Conservation (phyloP, 1,284 basidiomycete genomes). For the Cerrena zonata region DNA sequence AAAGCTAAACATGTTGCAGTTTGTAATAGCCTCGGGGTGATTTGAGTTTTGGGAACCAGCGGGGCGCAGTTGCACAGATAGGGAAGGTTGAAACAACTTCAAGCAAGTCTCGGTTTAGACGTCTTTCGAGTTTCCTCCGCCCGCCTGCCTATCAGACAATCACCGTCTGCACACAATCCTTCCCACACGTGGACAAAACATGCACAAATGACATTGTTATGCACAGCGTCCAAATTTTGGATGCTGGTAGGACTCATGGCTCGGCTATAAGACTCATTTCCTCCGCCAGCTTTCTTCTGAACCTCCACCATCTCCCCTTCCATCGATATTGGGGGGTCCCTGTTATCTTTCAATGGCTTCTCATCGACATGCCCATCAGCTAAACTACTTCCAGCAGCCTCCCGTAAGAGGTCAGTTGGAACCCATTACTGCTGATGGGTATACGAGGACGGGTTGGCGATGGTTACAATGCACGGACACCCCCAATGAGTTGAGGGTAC, state of each 20-base stretch:
- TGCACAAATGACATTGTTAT: conserved; percentile 2
- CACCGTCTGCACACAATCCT: too few relatives aligned
- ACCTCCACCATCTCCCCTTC: conserved; percentile 7
- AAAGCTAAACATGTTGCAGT: too few relatives aligned
- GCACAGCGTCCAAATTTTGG: conserved; percentile 4
- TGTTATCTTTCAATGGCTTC: conserved; percentile 14
- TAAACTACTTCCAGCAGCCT: conserved; percentile 53
- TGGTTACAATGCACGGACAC: conserved; percentile 72
- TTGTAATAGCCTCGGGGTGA: too few relatives aligned
- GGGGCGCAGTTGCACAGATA: too few relatives aligned
- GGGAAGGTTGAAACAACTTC: too few relatives aligned
- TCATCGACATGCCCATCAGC: conserved; percentile 23
- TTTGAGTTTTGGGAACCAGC: too few relatives aligned
- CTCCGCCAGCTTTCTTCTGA: background rate
- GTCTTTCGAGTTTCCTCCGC: too few relatives aligned
- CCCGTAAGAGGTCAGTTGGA: conserved; percentile 70
- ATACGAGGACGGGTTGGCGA: conserved; percentile 54
- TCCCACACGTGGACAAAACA: background rate
- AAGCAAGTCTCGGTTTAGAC: too few relatives aligned
- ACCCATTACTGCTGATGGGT: conserved; percentile 41
- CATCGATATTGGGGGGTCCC: conserved; percentile 11
- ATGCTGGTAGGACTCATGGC: conserved; percentile 2
- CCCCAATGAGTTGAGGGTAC: conserved; percentile 63
- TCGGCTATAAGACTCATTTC: conserved; percentile 5
- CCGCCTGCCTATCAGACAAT: too few relatives aligned